phyloP scores from a whole-genome alignment of 2,329 filamentous ascomycete genomes.

The Ascochyta rabiei region DNA sequence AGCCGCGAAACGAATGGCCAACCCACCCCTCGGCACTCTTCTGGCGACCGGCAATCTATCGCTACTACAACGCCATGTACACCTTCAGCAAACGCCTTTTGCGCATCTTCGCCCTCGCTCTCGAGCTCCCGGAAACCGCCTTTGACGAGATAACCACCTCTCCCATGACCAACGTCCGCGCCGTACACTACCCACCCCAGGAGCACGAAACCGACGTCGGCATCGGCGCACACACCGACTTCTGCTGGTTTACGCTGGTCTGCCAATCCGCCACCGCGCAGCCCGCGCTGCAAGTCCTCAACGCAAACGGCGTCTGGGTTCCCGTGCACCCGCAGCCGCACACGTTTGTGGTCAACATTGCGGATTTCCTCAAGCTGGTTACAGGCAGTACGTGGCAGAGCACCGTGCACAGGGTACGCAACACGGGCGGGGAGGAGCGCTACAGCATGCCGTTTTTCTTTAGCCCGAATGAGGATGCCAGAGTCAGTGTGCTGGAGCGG shows the following conservation, averaged over 20 bases:
- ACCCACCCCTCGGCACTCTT: constrained; percentile 33
- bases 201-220: constrained; percentile 41
- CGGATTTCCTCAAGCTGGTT: constrained; percentile 50
- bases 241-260: constrained; percentile 53
- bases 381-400: constrained; percentile 49
- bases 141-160: constrained; percentile 49
- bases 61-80: constrained; percentile 41
- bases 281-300: constrained; percentile 50
- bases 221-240: constrained; percentile 52
- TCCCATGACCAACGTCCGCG: constrained; percentile 52
- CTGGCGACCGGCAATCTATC: constrained; percentile 39
- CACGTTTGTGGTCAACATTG: constrained; percentile 52
- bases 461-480: constrained; percentile 44
- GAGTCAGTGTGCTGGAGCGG: constrained; percentile 37
- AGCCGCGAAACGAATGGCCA: constrained; percentile 42
- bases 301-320: constrained; percentile 51
- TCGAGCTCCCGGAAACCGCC: constrained; percentile 47
- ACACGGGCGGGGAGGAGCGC: constrained; percentile 46
- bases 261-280: constrained; percentile 33
- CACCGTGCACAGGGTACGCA: constrained; percentile 51
- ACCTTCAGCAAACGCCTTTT: constrained; percentile 42
- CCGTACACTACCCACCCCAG: constrained; percentile 51
- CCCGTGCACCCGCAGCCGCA: constrained; percentile 44
- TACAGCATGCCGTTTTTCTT: constrained; percentile 53
- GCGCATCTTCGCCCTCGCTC: constrained; percentile 47